Evolutionary conservation across 306 rosid species (phyloP), one percentile per base, ranked within the genome.

Genomic region (Vicia faba): DNA sequence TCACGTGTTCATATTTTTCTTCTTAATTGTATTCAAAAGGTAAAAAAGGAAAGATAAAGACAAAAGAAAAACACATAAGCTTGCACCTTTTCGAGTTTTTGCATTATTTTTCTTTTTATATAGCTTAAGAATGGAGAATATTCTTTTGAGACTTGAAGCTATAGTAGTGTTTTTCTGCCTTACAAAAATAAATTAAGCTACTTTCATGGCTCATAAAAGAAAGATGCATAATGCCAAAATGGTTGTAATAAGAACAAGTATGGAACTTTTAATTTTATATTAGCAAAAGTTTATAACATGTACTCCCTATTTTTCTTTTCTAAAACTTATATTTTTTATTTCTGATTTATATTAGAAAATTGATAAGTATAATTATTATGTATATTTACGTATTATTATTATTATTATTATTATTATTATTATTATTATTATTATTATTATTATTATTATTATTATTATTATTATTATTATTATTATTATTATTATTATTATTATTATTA

Each of bases 81-180:
- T 26, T 39, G 70, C 70, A 18, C 43, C 51, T 41, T 69, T n/a
- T 20, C 6, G 33, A 35, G 3, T 40, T 55, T 44, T 44, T 44
- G 19, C 5, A 31, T 54, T 39, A 26, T 40, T 20, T 50, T 50
- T 29, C 18, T 8, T 36, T 23, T 68, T 55, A 26, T 40, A 19
- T 51, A 9, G 36, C 38, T 61, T 61, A 18, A 8, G 25, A 16
- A 6, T 23, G 0, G 10, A 57, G 29, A 69, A 54, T 54, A 19
- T 35, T 45, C 80, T 64, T 62, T 43, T 11, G n/a, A 15, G 70
- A 7, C 55, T 50, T 19, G 57, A 12, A 33, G 38, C 0, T 33
- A 0, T 50, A 10, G 57, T 20, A 51, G 12, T 51, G 29, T 11
- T 51, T 51, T 51, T 51, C n/a, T 51, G 29, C 13, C 31, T 20